Percentiles rank a stretch among this genome's conserved stretches.
phyloP scores from a whole-genome alignment of 2,329 filamentous ascomycete genomes.

The Diaporthe aspalathi region DNA sequence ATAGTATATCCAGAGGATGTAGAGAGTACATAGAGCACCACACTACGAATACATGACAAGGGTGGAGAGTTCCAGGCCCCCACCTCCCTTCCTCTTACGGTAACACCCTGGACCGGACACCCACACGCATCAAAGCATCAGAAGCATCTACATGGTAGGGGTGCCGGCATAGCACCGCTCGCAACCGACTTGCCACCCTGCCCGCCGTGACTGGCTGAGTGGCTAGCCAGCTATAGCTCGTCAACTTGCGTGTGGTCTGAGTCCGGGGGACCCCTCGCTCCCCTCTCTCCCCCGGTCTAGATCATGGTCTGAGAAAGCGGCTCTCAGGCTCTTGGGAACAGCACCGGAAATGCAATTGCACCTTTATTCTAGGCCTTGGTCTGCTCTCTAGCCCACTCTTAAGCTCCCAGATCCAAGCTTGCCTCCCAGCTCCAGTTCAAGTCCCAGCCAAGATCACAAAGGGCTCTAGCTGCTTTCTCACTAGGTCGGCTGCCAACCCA shows the following conservation, averaged over 20 bases:
- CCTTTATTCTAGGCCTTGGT: too few species aligned
- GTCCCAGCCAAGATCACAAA: too few species aligned
- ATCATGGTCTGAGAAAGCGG: constrained; percentile 14
- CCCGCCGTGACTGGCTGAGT: background rate
- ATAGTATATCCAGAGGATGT: too few species aligned
- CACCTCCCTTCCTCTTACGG: background rate
- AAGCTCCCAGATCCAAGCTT: too few species aligned
- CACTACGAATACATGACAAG: background rate
- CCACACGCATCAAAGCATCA: background rate
- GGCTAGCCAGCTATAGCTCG: too few species aligned
- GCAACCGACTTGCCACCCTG: background rate
- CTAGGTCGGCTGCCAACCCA: background rate
- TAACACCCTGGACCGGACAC: background rate
- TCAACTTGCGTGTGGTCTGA: too few species aligned
- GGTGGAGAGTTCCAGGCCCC: background rate
- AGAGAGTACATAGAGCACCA: too few species aligned
- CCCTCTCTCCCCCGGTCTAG: constrained; percentile 19
- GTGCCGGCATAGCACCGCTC: background rate
- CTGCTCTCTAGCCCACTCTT: background rate
- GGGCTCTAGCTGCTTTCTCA: constrained; percentile 1
- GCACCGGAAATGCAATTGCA: background rate
- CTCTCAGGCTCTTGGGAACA: background rate
- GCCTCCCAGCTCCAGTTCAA: too few species aligned
- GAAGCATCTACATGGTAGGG: background rate
- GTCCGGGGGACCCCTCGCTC: background rate